phyloP scores from a whole-genome alignment of 805 yeast species.

The Kodamaea leandrae region DNA sequence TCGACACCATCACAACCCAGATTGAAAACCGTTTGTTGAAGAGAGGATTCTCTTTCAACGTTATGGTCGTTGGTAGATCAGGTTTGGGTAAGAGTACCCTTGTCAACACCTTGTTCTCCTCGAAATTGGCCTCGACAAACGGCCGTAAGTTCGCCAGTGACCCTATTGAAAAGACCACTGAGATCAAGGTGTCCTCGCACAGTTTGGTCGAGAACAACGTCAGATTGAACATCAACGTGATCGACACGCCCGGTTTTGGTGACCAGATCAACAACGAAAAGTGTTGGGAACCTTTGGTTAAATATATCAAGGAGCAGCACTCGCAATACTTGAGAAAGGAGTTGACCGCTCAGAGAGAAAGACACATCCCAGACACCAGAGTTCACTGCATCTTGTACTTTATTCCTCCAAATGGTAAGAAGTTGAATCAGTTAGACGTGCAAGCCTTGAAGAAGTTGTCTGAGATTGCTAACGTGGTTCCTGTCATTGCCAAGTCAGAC shows the following conservation, averaged over 20 bases:
- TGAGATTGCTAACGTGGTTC: slow-evolving; percentile 91
- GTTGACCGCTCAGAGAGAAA: slow-evolving; percentile 90
- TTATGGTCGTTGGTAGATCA: slow-evolving; percentile 87
- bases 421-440: slow-evolving; percentile 80
- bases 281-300: slow-evolving; percentile 95
- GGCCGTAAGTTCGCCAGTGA: slow-evolving; percentile 69
- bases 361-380: slow-evolving; percentile 77
- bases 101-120: slow-evolving; percentile 84
- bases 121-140: slow-evolving; percentile 68
- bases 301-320: slow-evolving; percentile 93
- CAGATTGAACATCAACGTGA: slow-evolving; percentile 76
- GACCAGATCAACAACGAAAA: slow-evolving; percentile 93
- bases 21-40: slow-evolving; percentile 89
- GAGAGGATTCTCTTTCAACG: slow-evolving; percentile 89
- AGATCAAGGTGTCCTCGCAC: slow-evolving; percentile 70
- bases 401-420: slow-evolving; percentile 83
- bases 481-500: slow-evolving; percentile 93
- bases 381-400: slow-evolving; percentile 93
- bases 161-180: slow-evolving; percentile 83
- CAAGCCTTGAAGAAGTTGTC: slow-evolving; percentile 78
- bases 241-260: slow-evolving; percentile 98
- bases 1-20: slow-evolving; percentile 93
- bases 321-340: slow-evolving; percentile 88
- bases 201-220: slow-evolving; percentile 83
- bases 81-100: slow-evolving; percentile 95